A percentile compares a stretch with the other conserved stretches of the same genome.
These are phyloP conservation scores for Ascocoryne sarcoides DNA, from an alignment of 2,329 filamentous ascomycete species.

Conservation along the genomic window DNA sequence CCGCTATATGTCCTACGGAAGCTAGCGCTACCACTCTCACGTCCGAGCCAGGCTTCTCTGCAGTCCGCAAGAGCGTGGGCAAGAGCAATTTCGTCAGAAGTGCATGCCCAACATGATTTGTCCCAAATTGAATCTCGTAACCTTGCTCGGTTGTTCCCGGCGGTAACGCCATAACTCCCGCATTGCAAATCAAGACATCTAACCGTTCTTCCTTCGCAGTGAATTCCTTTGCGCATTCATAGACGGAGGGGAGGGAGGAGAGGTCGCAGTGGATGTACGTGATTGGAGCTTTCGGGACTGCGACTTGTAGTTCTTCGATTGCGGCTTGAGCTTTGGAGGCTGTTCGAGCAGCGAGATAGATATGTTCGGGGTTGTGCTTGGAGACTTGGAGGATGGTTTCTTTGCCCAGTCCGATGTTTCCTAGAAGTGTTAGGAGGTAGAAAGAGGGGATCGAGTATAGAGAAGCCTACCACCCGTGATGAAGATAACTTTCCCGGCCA, in stretches of 20 bases:
- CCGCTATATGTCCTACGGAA: slow-evolving; percentile 3
- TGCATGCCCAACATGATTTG: slow-evolving; percentile 28
- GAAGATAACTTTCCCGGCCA: slow-evolving; percentile 23
- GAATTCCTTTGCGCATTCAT: slow-evolving; percentile 28
- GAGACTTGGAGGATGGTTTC: slow-evolving; percentile 28
- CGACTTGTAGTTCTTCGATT: slow-evolving; percentile 29
- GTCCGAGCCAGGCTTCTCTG: slow-evolving; percentile 9
- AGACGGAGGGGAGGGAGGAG: slow-evolving; percentile 29
- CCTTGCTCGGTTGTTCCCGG: slow-evolving; percentile 12
- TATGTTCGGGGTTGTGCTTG: slow-evolving; percentile 28
- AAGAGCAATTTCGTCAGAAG: slow-evolving; percentile 28
- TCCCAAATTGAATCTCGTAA: slow-evolving; percentile 28
- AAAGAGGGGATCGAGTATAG: slow-evolving; percentile 11
- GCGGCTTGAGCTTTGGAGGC: slow-evolving; percentile 29
- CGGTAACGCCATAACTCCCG: slow-evolving; percentile 17
- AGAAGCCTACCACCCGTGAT: slow-evolving; percentile 30
- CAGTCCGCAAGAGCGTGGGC: slow-evolving; percentile 24
- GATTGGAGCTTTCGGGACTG: slow-evolving; percentile 20
- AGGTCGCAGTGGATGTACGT: slow-evolving; percentile 30
- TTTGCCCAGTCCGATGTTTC: slow-evolving; percentile 27
- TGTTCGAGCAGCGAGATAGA: slow-evolving; percentile 32
- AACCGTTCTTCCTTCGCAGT: slow-evolving; percentile 26
- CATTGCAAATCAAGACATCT: slow-evolving; percentile 32
- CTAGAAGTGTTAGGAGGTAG: not conserved
- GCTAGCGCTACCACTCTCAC: slow-evolving; percentile 21